Conservation (phyloP, 768 basidiomycete genomes). For the Sporobolomyces pararoseus region DNA sequence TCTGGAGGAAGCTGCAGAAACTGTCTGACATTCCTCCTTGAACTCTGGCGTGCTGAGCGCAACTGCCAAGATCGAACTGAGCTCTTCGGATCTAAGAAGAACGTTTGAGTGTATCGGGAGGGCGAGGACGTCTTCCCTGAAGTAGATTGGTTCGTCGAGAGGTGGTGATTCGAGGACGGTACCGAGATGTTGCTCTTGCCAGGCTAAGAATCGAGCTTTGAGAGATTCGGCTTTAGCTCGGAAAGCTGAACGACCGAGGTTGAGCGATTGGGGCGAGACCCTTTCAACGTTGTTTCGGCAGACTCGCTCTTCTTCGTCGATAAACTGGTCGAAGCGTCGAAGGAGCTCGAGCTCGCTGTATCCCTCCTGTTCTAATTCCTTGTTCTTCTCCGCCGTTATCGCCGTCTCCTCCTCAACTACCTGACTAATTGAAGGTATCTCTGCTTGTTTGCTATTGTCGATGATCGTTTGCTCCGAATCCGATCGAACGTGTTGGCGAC, state of each 20-base stretch:
- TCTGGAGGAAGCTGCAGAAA: not conserved
- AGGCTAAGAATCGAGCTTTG: conserved; percentile 2
- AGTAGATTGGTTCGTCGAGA: conserved; percentile 21
- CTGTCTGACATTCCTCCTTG: conserved; percentile 10
- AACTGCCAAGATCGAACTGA: conserved; percentile 31
- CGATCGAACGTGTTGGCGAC: not conserved
- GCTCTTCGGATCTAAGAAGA: conserved; percentile 27
- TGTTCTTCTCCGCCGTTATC: not conserved
- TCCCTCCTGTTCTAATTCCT: not conserved
- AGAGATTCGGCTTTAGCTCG: not conserved
- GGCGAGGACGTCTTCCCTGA: conserved; percentile 5
- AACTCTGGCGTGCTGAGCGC: conserved; percentile 23
- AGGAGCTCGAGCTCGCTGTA: conserved; percentile 1
- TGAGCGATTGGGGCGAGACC: not conserved
- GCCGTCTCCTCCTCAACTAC: not conserved
- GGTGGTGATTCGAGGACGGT: not conserved
- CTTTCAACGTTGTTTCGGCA: not conserved
- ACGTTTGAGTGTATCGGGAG: conserved; percentile 16
- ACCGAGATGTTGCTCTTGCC: conserved; percentile 28
- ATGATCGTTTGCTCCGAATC: conserved; percentile 12
- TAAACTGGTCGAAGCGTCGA: not conserved
- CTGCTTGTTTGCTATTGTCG: not conserved
- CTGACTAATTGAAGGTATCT: not conserved
- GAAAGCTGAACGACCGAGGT: conserved; percentile 18
- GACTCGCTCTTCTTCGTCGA: conserved; percentile 1